Percentiles rank a stretch among this genome's conserved stretches.
These are phyloP conservation scores for Aurinia saxatilis DNA, from an alignment of 345 rosid genomes.

Conservation along the genomic window DNA sequence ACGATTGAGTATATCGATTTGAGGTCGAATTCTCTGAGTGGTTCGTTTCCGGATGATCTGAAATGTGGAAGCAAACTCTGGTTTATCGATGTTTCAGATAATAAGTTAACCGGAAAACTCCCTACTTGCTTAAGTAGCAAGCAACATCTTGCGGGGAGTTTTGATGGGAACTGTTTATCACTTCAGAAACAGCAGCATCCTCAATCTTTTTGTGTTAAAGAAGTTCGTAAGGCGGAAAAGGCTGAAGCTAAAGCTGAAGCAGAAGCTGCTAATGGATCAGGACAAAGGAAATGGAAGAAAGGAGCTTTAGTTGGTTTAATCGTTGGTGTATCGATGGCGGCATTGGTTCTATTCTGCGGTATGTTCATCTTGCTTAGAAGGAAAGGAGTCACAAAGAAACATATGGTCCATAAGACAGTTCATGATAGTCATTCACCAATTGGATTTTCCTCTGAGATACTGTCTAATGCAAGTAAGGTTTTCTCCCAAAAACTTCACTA, in stretches of 20 bases:
- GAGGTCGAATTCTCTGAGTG: conserved; percentile 48
- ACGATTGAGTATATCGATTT: conserved; percentile 49
- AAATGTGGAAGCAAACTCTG: conserved; percentile 46
- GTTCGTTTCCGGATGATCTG: conserved; percentile 41
- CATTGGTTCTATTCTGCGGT: conserved; percentile 33
- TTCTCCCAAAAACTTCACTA: too few relatives aligned
- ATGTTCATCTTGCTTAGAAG: conserved; percentile 34
- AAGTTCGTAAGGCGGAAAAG: conserved; percentile 18
- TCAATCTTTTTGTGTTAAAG: conserved; percentile 41
- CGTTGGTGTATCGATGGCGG: conserved; percentile 28
- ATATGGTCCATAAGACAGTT: conserved; percentile 39
- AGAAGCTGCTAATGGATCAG: conserved; percentile 15
- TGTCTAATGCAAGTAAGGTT: conserved; percentile 53
- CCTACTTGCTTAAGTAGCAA: conserved; percentile 48
- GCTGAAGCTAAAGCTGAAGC: conserved; percentile 17
- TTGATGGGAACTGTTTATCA: conserved; percentile 57
- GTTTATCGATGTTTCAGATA: conserved; percentile 53
- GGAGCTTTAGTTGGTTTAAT: conserved; percentile 38
- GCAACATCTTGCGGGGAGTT: conserved; percentile 23
- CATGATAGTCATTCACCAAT: conserved; percentile 35
- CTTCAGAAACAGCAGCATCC: conserved; percentile 38
- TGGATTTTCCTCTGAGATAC: conserved; percentile 47
- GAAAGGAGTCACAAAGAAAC: conserved; percentile 42
- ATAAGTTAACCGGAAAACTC: conserved; percentile 48
- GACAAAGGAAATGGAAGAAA: conserved; percentile 29